Percentiles rank a stretch among this genome's conserved stretches.
These are phyloP conservation scores for Protomyces inouyei DNA, from an alignment of 1,139 yeast species.

Conservation along the genomic window DNA sequence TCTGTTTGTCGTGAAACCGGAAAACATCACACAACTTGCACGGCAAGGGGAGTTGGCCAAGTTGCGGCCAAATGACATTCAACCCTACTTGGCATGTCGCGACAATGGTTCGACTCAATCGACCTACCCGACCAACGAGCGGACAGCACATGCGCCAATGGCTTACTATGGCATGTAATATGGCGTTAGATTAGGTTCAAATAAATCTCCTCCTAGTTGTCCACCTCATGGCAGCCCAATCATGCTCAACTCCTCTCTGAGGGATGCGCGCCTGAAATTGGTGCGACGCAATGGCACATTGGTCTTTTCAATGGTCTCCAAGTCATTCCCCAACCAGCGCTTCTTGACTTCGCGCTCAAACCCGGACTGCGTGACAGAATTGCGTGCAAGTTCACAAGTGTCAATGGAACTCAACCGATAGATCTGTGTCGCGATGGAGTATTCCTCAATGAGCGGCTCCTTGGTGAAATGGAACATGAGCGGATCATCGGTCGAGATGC, in stretches of 20 bases:
- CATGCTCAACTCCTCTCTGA: slow-evolving; percentile 7
- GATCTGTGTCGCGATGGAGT: slow-evolving; percentile 95
- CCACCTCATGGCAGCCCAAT: not conserved
- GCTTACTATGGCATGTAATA: not conserved
- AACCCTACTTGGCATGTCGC: slow-evolving; percentile 30
- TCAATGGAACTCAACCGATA: slow-evolving; percentile 90
- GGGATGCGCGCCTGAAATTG: slow-evolving; percentile 2
- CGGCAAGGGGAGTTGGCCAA: slow-evolving; percentile 74
- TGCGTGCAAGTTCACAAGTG: slow-evolving; percentile 84
- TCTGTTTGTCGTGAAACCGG: slow-evolving; percentile 63
- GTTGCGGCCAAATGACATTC: slow-evolving; percentile 59
- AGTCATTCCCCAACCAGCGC: slow-evolving; percentile 87
- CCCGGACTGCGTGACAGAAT: slow-evolving; percentile 86
- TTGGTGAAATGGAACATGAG: slow-evolving; percentile 92
- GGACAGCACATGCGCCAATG: not conserved
- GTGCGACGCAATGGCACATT: slow-evolving; percentile 60
- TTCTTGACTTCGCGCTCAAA: slow-evolving; percentile 78
- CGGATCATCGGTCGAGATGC: slow-evolving; percentile 89
- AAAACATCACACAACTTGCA: slow-evolving; percentile 68
- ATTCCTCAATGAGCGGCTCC: slow-evolving; percentile 96
- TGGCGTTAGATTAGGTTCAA: not conserved
- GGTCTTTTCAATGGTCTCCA: slow-evolving; percentile 69
- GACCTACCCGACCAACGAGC: not conserved
- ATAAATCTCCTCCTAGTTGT: not conserved
- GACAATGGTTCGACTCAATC: slow-evolving; percentile 2